Percentiles rank a stretch among this genome's conserved stretches.
Conservation (phyloP, 2,329 filamentous ascomycete genomes). For the Colletotrichum sublineola region DNA sequence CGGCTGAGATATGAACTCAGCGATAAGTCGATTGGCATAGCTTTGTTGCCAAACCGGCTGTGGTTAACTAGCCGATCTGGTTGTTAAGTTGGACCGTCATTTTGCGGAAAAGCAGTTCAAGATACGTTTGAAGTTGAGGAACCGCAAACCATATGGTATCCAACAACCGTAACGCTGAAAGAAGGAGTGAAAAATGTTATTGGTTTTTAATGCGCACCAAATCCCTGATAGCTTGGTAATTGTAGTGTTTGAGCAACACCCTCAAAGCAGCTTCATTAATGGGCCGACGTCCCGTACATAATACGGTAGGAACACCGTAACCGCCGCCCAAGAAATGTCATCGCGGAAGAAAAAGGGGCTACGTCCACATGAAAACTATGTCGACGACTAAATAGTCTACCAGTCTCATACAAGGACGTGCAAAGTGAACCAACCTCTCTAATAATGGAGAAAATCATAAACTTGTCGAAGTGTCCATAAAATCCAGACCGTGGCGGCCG, state of each 20-base stretch:
- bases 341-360: not conserved
- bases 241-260: not conserved
- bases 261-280: not conserved
- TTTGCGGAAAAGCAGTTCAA: not conserved
- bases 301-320: not conserved
- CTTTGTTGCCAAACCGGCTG: not conserved
- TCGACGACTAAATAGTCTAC: too few species aligned
- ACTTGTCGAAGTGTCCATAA: conserved; percentile 1
- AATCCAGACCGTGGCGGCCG: not conserved
- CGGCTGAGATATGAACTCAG: not conserved
- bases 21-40: not conserved
- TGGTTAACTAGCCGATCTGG: not conserved
- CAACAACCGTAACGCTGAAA: not conserved
- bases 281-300: not conserved
- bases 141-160: not conserved
- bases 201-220: not conserved
- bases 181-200: not conserved
- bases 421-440: not conserved
- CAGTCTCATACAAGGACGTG: conserved; percentile 7
- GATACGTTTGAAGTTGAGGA: not conserved
- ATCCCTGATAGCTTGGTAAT: not conserved
- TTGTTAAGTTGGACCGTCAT: not conserved
- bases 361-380: not conserved
- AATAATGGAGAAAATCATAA: conserved; percentile 31
- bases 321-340: not conserved